Conservation (phyloP, 176 grass and related monocot species). For the Otatea glauca region DNA sequence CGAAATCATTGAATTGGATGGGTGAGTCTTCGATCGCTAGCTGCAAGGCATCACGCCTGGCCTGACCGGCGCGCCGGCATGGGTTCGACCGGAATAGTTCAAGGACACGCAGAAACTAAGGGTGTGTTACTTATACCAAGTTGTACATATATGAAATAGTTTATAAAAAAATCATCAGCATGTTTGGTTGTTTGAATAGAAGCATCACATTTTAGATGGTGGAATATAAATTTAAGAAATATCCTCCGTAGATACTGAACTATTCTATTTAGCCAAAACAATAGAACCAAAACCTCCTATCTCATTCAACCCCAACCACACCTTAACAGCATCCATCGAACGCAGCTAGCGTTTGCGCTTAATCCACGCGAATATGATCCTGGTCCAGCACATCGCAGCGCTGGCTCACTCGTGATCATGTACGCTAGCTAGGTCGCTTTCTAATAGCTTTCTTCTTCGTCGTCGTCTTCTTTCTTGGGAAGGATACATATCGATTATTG, state of each 20-base stretch:
- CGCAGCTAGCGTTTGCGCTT: not conserved
- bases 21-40: not conserved
- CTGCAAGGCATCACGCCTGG: not conserved
- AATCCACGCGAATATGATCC: not conserved
- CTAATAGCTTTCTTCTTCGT: not conserved
- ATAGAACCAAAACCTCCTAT: no score
- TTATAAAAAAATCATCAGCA: no score
- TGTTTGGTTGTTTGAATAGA: no score
- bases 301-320: no score
- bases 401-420: conserved; percentile 33
- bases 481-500: not conserved
- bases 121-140: no score
- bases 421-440: conserved; percentile 28
- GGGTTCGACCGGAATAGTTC: conserved; percentile 9
- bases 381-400: conserved; percentile 1
- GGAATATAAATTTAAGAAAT: no score
- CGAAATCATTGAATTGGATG: not conserved
- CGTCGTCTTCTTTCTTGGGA: not conserved
- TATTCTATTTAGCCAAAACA: no score
- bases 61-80: conserved; percentile 26
- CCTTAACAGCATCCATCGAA: not conserved
- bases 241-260: no score
- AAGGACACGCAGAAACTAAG: not conserved
- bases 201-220: no score
- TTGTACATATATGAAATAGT: no score